phyloP scores from a whole-genome alignment of 352 stramenopile genomes.

The Phytopythium helicoides region DNA sequence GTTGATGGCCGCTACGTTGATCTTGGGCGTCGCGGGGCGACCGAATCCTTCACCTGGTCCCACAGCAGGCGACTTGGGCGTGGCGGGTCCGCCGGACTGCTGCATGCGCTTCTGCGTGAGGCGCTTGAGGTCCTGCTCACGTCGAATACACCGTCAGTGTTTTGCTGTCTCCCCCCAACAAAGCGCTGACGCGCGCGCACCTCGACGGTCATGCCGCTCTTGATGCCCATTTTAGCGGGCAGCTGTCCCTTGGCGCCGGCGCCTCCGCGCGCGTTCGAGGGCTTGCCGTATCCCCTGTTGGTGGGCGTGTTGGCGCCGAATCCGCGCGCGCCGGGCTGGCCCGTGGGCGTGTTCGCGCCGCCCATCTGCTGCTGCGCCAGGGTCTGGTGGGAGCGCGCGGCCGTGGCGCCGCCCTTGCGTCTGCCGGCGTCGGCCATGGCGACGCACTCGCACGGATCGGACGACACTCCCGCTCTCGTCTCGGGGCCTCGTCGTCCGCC shows the following conservation, averaged over 20 bases:
- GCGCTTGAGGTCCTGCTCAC: conserved; percentile 64
- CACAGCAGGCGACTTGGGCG: conserved; percentile 37
- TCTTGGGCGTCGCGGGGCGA: conserved; percentile 52
- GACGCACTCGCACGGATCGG: too few species aligned
- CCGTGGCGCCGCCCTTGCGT: conserved; percentile 32
- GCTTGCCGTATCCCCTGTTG: conserved; percentile 22
- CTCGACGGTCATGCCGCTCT: conserved; percentile 88
- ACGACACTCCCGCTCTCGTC: conserved; percentile 4
- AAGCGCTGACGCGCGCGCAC: conserved; percentile 5
- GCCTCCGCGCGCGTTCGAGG: conserved; percentile 2
- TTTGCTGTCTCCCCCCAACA: not conserved
- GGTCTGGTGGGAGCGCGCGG: conserved; percentile 39
- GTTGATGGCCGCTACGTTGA: conserved; percentile 60
- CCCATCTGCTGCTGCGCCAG: conserved; percentile 23
- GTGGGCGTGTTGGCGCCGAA: conserved; percentile 18
- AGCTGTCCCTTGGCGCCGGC: conserved; percentile 27
- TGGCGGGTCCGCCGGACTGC: conserved; percentile 28
- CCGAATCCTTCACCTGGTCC: conserved; percentile 15
- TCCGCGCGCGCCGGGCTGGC: conserved; percentile 20
- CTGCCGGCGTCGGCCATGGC: conserved; percentile 53
- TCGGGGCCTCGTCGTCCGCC: too few species aligned
- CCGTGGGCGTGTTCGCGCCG: conserved; percentile 14
- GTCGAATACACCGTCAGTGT: too few species aligned
- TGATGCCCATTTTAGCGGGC: conserved; percentile 81
- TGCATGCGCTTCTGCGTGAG: conserved; percentile 87